Base-by-base conservation (phyloP, 1,284 basidiomycete genomes). In the Entoloma clypeatum region DNA sequence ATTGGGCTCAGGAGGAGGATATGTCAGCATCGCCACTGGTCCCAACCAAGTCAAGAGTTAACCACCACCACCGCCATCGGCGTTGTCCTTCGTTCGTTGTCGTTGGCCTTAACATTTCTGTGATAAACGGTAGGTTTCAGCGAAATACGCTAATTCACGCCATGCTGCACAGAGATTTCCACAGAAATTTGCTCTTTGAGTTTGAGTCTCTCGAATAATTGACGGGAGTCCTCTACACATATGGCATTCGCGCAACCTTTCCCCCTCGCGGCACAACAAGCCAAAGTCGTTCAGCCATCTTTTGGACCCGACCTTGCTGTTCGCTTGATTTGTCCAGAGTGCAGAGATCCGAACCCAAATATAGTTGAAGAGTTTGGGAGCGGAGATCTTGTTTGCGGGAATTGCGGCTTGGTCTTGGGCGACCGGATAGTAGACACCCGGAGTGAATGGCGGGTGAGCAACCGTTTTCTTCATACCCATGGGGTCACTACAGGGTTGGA, bases 311-410 rank as follows among this genome's bases (percentile, higher is more conserved):
- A 95, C 64, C 75, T 94, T 43, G 86, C 90, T 41, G 89, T 95
- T 50, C 85, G 89, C 32, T 81, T 95, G 53, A 87, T 93, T 52
- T 98, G 95, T 60, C 93, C 92, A 17, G 92, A 98, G 58, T 98
- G 95, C 70, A 77, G 84, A 65, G 86, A 88, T 58, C 90, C 91
- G 46, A 90, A 91, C 55, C 92, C 92, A 10, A 86, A 95, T 52
- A 91, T 99, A 56, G 78, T 94, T 55, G 96, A 99, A 71, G 93
- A 98, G 69, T 98, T 96, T 69, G 88, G 91, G 57, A 90, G 89
- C 52, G 96, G 96, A 56, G 96, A 99, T 68, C 79, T 99, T 53
- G 95, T 98, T 49, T 99, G 96, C 69, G 92, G 90, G 51, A 83
- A 83, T 51, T 99, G 96, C 74, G 96, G 96, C 50, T 75, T 96